Evolutionary conservation across 2,329 filamentous ascomycete species (phyloP), one percentile per base, ranked within the genome.

Genomic region (Aspergillus sp.): DNA sequence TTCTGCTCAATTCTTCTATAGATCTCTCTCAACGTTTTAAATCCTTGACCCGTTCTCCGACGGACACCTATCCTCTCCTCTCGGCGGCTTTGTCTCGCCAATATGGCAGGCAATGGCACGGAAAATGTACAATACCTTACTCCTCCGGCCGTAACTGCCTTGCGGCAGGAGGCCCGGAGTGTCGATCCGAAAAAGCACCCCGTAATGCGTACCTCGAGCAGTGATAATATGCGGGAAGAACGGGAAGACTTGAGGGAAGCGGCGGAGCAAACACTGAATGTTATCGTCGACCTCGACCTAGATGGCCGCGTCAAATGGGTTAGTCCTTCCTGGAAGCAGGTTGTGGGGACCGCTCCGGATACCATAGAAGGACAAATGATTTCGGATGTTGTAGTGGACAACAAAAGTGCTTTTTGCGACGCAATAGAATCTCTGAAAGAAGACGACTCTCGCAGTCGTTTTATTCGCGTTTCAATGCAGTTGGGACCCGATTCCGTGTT

Each of bases 291-390:
- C 77, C 82, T 99, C 64, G 91, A 92, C 69, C 84, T 98, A 56
- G 90, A 97, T 70, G 91, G 91, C 64, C 89, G 87, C 60, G 89
- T 99, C 68, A 90, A 92, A 76, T 99, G 95, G 91, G 93, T 96
- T 67, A 98, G 93, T 73, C 91, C 93, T 12, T 97, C 93, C 15
- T 99, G 95, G 95, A 85, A 86, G 60, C 92, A 98, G 68, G 89
- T 99, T 50, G 89, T 98, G 60, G 95, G 95, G 58, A 93, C 90
- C 4, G 79, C 84, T 45, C 83, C 88, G 40, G 87, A 90, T 44
- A 82, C 85, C 7, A 86, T 97, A 51, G 83, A 90, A 65, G 91
- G 91, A 58, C 87, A 85, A 63, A 82, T 87, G 60, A 92, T 99
- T 63, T 84, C 90, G 56, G 90, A 96, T 56, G 77, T 97, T 50